A percentile compares a stretch with the other conserved stretches of the same genome.
Conservation (phyloP, 345 rosid species). For the Eucalyptus marginata region DNA sequence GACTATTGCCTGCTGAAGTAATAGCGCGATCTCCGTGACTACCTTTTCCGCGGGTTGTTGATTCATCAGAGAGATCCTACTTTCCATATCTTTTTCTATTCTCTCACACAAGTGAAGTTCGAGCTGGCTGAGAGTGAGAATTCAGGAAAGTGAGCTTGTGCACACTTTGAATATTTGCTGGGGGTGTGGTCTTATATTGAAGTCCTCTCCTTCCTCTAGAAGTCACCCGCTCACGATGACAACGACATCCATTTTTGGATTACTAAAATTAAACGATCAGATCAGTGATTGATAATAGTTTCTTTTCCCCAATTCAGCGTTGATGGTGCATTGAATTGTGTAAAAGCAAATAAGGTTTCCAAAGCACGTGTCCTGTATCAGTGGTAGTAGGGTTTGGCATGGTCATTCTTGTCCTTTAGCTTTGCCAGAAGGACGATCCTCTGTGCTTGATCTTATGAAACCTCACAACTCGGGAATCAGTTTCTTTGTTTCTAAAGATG, state of each 20-base stretch:
- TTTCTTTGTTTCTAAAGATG: neutral
- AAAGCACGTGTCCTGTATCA: neutral
- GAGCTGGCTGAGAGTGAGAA: neutral
- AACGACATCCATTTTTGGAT: neutral
- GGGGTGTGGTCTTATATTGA: neutral
- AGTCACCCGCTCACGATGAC: neutral
- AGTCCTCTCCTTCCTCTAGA: neutral
- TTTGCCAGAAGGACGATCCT: neutral
- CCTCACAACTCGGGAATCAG: neutral
- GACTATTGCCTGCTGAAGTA: neutral
- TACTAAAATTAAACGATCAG: neutral
- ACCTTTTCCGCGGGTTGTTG: neutral
- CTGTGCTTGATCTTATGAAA: neutral
- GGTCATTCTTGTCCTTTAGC: neutral
- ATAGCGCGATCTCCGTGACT: neutral
- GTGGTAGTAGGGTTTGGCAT: rapidly evolving
- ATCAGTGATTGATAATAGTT: neutral
- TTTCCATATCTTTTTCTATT: neutral
- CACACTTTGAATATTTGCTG: neutral
- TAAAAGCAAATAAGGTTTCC: neutral
- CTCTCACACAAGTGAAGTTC: neutral
- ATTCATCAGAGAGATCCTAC: neutral
- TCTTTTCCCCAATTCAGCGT: neutral
- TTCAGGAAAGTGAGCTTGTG: neutral
- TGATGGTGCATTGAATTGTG: neutral